Base-by-base conservation (phyloP, 352 stramenopile genomes). In the Pythium phragmiticola region DNA sequence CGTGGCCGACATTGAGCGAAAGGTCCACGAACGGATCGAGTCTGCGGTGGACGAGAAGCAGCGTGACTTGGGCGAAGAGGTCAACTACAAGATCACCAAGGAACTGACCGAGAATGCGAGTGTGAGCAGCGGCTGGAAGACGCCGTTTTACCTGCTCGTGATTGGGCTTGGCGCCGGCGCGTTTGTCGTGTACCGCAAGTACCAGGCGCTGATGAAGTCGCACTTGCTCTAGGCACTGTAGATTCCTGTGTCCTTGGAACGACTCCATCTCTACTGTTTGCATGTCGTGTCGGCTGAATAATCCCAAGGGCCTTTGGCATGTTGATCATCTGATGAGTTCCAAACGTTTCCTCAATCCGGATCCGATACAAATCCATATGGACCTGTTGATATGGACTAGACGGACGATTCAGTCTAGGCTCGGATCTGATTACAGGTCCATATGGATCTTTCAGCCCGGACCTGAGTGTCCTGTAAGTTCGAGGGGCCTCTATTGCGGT, bases 141-240 rank as follows among this genome's bases (percentile, higher is more conserved):
- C 76, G 41, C 83, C 86, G 23, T 95, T 95, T 61, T 74, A 82
- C 39, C 57, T 95, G 63, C 72, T 93, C 37, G 73, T 91, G 39
- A 59, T 93, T 23, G 71, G 63, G 3, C 64, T 93, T 19, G 78
- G 71, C 26, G 79, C 66, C 14, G 77, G 74, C 50, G 77, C 69
- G 41, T 68, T 65, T 23, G 82, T 78, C 48, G 75, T 84, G 60
- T 95, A 93, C 72, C 82, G 79, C 68, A 95, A 95, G 80, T 95
- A 95, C 75, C 74, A 88, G 63, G 76, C 76, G 62, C 73, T 95
- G 21, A 87, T 92, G 76, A 95, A 95, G 78, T 91, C 82, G 43
- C 86, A 95, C 74, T 70, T 95, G 75, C 72, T 95, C 71, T 95
- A 91, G 63, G 39, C 26, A 30, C 26, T 30, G 26, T 30, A 30